Conservation (phyloP, 257 asterid species). For the Penstemon davidsonii region DNA sequence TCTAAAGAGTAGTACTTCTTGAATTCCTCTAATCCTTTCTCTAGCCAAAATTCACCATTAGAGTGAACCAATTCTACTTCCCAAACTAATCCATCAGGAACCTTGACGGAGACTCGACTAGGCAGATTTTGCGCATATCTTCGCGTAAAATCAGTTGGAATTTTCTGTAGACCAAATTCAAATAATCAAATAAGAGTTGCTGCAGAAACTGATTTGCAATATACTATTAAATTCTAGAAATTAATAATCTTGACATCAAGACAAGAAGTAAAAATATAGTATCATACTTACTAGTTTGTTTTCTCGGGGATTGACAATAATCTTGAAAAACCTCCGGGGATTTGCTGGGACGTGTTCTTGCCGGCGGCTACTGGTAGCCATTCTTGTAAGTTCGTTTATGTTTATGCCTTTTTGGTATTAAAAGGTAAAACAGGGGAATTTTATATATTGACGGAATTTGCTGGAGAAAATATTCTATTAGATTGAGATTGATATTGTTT, state of each 20-base stretch:
- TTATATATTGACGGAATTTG: too few relatives aligned
- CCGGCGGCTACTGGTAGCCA: neutral
- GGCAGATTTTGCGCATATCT: conserved; percentile 29
- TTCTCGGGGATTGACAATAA: conserved; percentile 11
- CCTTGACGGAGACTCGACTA: conserved; percentile 32
- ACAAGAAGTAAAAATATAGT: neutral
- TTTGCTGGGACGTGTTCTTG: neutral
- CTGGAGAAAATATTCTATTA: too few relatives aligned
- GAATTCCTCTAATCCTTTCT: conserved; percentile 45
- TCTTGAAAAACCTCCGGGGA: conserved; percentile 24
- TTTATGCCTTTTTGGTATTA: too few relatives aligned
- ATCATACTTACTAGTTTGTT: conserved; percentile 33
- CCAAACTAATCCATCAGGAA: conserved; percentile 34
- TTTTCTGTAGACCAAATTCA: conserved; percentile 31
- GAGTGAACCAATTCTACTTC: conserved; percentile 31
- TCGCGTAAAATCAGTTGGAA: conserved; percentile 37
- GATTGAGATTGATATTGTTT: too few relatives aligned
- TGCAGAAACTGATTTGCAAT: neutral
- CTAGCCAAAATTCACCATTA: conserved; percentile 32
- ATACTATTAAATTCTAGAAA: neutral
- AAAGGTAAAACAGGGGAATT: too few relatives aligned
- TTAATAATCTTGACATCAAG: neutral
- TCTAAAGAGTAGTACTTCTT: conserved; percentile 28
- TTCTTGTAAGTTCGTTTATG: neutral
- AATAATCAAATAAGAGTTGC: neutral